Conservation (phyloP, 352 stramenopile species). For the Blastocystis hominis region DNA sequence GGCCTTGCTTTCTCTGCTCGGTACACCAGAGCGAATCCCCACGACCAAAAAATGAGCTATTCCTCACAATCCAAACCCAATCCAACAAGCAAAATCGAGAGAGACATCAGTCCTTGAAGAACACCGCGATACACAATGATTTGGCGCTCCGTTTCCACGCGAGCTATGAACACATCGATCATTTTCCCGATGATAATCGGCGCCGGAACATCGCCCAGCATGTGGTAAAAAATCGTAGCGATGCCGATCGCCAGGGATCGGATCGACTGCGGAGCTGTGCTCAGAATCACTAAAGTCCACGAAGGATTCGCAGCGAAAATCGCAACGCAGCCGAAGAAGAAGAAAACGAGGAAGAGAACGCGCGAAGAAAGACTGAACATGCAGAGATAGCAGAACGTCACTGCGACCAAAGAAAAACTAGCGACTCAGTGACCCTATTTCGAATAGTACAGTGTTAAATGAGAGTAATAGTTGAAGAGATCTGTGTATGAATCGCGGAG, state of each 20-base stretch:
- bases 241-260: slow-evolving; percentile 36
- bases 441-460: not conserved
- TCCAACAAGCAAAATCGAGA: not conserved
- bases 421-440: not conserved
- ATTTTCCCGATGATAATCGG: slow-evolving; percentile 25
- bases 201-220: slow-evolving; percentile 40
- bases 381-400: slow-evolving; percentile 6
- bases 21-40: not conserved
- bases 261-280: not conserved
- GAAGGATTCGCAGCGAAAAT: slow-evolving; percentile 55
- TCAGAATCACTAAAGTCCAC: slow-evolving; percentile 40
- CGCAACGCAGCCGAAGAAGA: slow-evolving; percentile 35
- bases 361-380: not conserved
- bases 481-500: not conserved
- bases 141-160: not conserved
- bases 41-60: not conserved
- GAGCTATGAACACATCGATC: slow-evolving; percentile 19
- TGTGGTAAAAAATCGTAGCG: slow-evolving; percentile 28
- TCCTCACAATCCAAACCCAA: not conserved
- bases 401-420: slow-evolving; percentile 1
- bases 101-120: not conserved
- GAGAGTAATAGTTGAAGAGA: slow-evolving; percentile 40
- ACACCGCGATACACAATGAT: not conserved
- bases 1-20: not conserved
- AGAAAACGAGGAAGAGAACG: slow-evolving; percentile 25